Base-by-base conservation (phyloP, 1,139 yeast species). In the Blastobotrys elegans region DNA sequence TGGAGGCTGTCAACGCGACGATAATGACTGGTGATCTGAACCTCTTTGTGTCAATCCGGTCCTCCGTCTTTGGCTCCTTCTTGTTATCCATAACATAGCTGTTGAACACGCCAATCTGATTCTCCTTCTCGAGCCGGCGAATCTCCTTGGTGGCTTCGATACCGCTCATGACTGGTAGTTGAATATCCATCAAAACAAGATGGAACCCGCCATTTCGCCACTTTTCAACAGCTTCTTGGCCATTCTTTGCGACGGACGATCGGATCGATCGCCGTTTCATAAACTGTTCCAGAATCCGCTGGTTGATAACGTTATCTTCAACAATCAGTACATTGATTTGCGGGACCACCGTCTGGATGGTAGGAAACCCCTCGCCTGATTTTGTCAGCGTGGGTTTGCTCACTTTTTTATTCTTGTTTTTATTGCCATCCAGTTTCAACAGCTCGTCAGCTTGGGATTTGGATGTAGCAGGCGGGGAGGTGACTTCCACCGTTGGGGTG, bases 181-280 rank as follows among this genome's bases (percentile, higher is more conserved):
- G 97, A 58, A 90, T 84, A 71, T 90, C 97, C 97, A 90, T 90
- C 43, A 90, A 75, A 37, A 92, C 94, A 51, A 90, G 72, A 64
- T 90, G 97, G 59, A 84, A 86, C 0, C 96, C 96, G 13, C 97
- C 97, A 51, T 77, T 79, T 53, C 87, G 75, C 97, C 97, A 90
- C 64, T 82, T 85, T 54, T 87, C 95, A 3, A 90, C 79, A 0
- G 97, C 97, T 59, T 90, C 97, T 56, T 82, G 80, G 26, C 97
- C 97, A 57, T 88, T 89, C 50, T 85, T 83, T 6, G 97, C 97
- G 40, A 89, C 83, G 53, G 83, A 83, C 55, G 85, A 89, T 43
- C 84, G 84, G 33, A 92, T 90, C 54, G 86, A 81, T 58, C 92
- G 90, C 56, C 88, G 84, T 56, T 90, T 76, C 64, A 92, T 73